Evolutionary conservation across 2,329 filamentous ascomycete species (phyloP).

Genomic region (Xylaria hypoxylon): DNA sequence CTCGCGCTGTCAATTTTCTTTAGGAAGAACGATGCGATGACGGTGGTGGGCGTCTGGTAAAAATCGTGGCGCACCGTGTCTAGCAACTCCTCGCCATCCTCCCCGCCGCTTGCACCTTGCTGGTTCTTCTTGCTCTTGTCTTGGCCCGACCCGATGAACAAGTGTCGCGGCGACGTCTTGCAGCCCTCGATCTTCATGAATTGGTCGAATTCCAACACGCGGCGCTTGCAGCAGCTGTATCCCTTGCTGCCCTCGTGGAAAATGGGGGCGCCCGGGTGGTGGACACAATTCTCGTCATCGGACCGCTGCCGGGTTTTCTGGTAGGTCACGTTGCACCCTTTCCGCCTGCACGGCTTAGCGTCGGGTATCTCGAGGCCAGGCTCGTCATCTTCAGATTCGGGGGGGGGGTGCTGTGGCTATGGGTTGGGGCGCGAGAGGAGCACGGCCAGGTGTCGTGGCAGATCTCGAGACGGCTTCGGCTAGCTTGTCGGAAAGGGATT

Average conservation of each 20-base stretch:
- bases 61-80: constrained; percentile 88
- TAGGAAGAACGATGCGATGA: constrained; percentile 92
- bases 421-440: constrained; percentile 58
- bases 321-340: constrained; percentile 77
- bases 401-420: constrained; percentile 66
- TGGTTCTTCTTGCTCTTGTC: constrained; percentile 59
- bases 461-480: constrained; percentile 56
- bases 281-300: constrained; percentile 81
- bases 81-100: constrained; percentile 76
- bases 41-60: constrained; percentile 87
- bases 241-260: constrained; percentile 99
- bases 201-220: constrained; percentile 96
- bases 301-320: constrained; percentile 66
- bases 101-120: constrained; percentile 42
- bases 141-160: constrained; percentile 85
- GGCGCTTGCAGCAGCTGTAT: constrained; percentile 95
- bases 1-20: constrained; percentile 94
- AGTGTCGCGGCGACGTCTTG: constrained; percentile 80
- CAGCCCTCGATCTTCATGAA: constrained; percentile 97
- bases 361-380: constrained; percentile 77
- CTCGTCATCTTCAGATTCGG: constrained; percentile 91
- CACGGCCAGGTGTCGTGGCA: constrained; percentile 54
- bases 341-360: constrained; percentile 81
- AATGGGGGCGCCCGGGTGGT: constrained; percentile 90
- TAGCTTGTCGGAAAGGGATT: constrained; percentile 58